These are phyloP conservation scores for Rubroshorea leprosula DNA, from an alignment of 345 rosid species.

Conservation along the genomic window DNA sequence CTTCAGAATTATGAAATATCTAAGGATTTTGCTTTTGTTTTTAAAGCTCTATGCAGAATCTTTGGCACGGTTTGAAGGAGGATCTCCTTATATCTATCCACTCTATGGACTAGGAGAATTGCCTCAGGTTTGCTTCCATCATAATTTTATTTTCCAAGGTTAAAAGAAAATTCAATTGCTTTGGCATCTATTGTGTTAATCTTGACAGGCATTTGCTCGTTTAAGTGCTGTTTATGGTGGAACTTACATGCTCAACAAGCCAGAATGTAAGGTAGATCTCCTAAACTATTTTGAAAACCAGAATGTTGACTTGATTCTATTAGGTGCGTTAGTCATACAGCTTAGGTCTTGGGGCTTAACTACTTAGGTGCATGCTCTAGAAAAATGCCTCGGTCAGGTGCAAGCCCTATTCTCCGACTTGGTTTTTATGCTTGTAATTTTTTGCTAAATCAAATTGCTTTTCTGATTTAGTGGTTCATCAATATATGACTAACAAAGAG, in stretches of 20 bases:
- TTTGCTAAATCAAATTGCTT: too few relatives aligned
- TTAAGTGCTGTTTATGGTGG: conserved; percentile 93
- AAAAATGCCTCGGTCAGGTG: too few relatives aligned
- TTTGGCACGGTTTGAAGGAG: conserved; percentile 86
- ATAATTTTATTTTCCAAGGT: neutral
- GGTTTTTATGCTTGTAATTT: too few relatives aligned
- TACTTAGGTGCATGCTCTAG: too few relatives aligned
- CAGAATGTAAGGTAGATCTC: conserved; percentile 70
- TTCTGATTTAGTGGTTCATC: too few relatives aligned
- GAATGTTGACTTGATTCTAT: neutral
- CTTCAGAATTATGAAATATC: neutral
- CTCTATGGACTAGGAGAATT: conserved; percentile 85
- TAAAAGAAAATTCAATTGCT: neutral
- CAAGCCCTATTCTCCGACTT: too few relatives aligned
- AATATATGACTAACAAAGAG: too few relatives aligned
- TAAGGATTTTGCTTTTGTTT: conserved; percentile 3
- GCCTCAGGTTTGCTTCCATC: conserved; percentile 58
- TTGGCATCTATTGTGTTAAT: conserved; percentile 14
- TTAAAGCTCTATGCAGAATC: conserved; percentile 85
- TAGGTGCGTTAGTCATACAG: neutral
- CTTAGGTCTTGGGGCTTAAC: neutral
- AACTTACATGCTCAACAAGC: conserved; percentile 96
- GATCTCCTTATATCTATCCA: conserved; percentile 93
- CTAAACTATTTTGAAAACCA: too few relatives aligned
- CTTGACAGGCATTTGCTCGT: conserved; percentile 80